These are phyloP conservation scores for Trichomonas gallinae DNA, from an alignment of 208 protist species.

Conservation along the genomic window DNA sequence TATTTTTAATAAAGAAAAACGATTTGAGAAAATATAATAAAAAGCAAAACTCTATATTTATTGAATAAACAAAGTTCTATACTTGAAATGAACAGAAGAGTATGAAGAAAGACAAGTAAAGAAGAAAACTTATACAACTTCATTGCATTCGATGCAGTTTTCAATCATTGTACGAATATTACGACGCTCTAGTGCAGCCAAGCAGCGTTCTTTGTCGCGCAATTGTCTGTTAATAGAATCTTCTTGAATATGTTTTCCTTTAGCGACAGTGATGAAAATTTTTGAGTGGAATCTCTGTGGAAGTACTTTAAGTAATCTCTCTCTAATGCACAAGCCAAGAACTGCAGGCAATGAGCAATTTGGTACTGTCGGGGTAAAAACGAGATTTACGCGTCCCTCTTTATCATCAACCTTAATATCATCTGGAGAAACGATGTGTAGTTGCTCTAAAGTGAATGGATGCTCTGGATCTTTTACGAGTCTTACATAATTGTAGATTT, in stretches of 20 bases:
- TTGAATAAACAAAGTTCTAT: too few species aligned
- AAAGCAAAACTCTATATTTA: too few species aligned
- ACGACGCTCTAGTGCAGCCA: neutral
- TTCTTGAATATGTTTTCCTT: neutral
- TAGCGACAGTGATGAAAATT: neutral
- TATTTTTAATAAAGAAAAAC: too few species aligned
- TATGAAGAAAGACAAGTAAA: too few species aligned
- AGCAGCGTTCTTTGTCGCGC: neutral
- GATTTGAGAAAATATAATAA: too few species aligned
- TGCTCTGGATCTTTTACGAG: neutral
- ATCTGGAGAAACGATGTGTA: neutral
- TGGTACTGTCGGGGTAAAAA: constrained; percentile 18
- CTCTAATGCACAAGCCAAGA: neutral
- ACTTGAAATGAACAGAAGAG: too few species aligned
- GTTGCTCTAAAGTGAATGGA: constrained; percentile 16
- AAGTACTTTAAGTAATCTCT: neutral
- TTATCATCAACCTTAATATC: neutral
- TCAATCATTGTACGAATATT: neutral
- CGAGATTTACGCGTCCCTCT: neutral
- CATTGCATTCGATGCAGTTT: neutral
- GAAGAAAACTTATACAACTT: too few species aligned
- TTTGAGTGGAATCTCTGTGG: neutral
- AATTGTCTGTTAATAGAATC: neutral
- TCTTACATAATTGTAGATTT: neutral
- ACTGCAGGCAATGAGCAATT: neutral